Evolutionary conservation across 441 rosid species (phyloP).

Genomic region (Pelargonium myrrhifolium): DNA sequence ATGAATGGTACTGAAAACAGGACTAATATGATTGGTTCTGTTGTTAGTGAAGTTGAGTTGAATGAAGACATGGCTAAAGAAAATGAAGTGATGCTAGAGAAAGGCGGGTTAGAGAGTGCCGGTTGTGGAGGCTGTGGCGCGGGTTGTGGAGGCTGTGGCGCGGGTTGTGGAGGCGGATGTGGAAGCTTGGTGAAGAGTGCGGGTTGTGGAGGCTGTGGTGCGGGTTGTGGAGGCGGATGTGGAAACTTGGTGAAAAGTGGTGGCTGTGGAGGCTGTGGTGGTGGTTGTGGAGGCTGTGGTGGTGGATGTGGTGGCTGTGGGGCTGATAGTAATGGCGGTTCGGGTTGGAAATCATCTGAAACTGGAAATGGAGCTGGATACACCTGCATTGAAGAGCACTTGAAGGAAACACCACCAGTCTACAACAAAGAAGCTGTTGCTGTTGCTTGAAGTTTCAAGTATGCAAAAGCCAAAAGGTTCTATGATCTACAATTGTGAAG

Average conservation of each 20-base stretch:
- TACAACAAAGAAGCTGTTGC: slow-evolving; percentile 16
- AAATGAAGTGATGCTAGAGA: slow-evolving; percentile 15
- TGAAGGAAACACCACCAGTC: slow-evolving; percentile 16
- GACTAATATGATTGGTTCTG: slow-evolving; percentile 3
- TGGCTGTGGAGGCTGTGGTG: neutral
- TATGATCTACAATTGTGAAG: neutral
- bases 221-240: neutral
- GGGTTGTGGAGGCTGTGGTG: too few species aligned
- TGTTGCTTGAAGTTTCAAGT: slow-evolving; percentile 18
- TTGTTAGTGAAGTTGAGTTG: slow-evolving; percentile 14
- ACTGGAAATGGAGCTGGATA: slow-evolving; percentile 8
- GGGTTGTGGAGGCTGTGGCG: too few species aligned
- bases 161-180: too few species aligned
- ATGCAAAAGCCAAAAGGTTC: neutral
- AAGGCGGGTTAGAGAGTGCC: slow-evolving; percentile 1
- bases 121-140: neutral
- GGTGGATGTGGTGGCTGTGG: neutral
- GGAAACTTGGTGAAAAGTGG: neutral
- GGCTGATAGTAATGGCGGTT: neutral
- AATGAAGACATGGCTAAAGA: slow-evolving; percentile 13
- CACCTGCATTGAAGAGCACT: slow-evolving; percentile 8
- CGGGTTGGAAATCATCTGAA: slow-evolving; percentile 7
- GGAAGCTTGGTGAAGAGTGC: too few species aligned
- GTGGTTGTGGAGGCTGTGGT: neutral
- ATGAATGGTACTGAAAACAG: slow-evolving; percentile 8